A percentile compares a stretch with the other conserved stretches of the same genome.
These are phyloP conservation scores for Zopfochytrium polystomum DNA, from an alignment of 371 early-diverging fungal species.

Conservation along the genomic window DNA sequence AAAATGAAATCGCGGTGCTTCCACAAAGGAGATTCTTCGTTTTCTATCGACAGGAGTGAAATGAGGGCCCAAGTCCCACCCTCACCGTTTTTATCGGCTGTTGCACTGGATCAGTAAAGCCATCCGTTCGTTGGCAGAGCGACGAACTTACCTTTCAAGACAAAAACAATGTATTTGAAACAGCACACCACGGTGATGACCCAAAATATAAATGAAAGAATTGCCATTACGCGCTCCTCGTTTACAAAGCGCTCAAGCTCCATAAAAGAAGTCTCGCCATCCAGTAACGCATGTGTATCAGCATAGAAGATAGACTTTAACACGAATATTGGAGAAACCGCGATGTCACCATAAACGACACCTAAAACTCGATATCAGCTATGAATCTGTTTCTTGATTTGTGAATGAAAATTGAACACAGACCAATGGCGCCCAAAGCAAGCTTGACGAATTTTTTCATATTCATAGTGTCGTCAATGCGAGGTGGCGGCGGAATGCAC, in stretches of 20 bases:
- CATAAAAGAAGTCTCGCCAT: background rate
- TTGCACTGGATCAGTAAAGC: background rate
- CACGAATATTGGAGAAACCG: slow-evolving; percentile 56
- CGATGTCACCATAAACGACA: slow-evolving; percentile 57
- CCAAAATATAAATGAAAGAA: slow-evolving; percentile 56
- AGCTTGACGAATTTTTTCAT: slow-evolving; percentile 27
- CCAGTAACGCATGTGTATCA: background rate
- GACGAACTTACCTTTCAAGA: slow-evolving; percentile 37
- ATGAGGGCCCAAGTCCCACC: slow-evolving; percentile 62
- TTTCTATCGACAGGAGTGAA: slow-evolving; percentile 45
- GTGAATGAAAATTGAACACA: background rate
- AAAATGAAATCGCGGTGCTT: slow-evolving; percentile 26
- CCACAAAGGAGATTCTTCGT: slow-evolving; percentile 23
- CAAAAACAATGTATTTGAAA: slow-evolving; percentile 53
- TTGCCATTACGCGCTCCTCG: slow-evolving; percentile 39
- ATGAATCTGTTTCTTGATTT: background rate
- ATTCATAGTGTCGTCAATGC: slow-evolving; percentile 38
- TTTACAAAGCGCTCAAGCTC: background rate
- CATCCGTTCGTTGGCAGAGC: background rate
- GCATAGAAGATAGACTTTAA: slow-evolving; percentile 44
- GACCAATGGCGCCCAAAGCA: slow-evolving; percentile 35
- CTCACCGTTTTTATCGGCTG: slow-evolving; percentile 62
- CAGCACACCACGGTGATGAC: slow-evolving; percentile 50
- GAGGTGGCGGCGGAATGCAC: slow-evolving; percentile 44
- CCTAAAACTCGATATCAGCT: slow-evolving; percentile 29